phyloP scores from a whole-genome alignment of 345 rosid species.

The Pelargonium nanum region DNA sequence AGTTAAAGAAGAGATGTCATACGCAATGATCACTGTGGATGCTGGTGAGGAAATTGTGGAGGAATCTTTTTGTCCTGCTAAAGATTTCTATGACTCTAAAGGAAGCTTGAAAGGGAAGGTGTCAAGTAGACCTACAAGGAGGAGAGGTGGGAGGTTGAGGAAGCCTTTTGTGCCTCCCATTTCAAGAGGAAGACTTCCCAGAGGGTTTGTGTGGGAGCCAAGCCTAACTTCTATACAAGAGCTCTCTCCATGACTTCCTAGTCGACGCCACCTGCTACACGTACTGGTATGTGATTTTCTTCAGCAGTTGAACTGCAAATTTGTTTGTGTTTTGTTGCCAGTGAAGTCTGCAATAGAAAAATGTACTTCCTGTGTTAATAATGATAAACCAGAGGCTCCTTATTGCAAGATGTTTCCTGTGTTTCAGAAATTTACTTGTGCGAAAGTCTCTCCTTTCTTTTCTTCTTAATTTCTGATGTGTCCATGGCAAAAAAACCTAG shows the following conservation, averaged over 20 bases:
- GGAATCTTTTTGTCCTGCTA: conserved; percentile 28
- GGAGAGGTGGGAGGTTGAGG: conserved; percentile 18
- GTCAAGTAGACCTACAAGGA: conserved; percentile 9
- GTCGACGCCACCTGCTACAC: background rate
- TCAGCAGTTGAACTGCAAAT: conserved; percentile 1
- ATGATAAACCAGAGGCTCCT: no score
- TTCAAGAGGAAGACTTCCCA: conserved; percentile 14
- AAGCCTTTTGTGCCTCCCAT: conserved; percentile 49
- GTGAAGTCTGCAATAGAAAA: no score
- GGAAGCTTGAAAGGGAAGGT: conserved; percentile 6
- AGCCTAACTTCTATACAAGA: conserved; percentile 43
- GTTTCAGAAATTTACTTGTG: no score
- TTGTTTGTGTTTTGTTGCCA: background rate
- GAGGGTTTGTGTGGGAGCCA: conserved; percentile 38
- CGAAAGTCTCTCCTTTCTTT: no score
- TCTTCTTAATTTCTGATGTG: no score
- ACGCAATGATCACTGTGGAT: conserved; percentile 28
- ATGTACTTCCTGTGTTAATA: no score
- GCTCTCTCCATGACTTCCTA: conserved; percentile 31
- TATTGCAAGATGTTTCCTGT: no score
- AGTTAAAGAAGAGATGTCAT: conserved; percentile 12
- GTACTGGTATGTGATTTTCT: conserved; percentile 13
- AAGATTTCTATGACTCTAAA: conserved; percentile 31
- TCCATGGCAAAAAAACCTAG: no score
- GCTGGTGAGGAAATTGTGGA: conserved; percentile 14